Conservation (phyloP, 208 protist species). For the Paratrypanosoma confusum region DNA sequence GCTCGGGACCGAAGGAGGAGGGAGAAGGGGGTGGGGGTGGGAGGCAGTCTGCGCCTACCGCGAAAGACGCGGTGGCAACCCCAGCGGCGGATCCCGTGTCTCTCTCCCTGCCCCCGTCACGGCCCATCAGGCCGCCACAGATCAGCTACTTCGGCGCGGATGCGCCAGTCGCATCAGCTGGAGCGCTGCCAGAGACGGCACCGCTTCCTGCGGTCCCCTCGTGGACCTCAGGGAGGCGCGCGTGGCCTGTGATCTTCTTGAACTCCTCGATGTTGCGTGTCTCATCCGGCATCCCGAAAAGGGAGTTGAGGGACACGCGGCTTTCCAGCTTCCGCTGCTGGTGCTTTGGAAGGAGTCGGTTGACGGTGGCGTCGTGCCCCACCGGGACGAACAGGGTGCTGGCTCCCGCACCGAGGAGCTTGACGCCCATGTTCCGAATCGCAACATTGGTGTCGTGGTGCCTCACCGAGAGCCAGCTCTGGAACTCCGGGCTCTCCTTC, state of each 20-base stretch:
- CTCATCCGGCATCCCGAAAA: slow-evolving; percentile 75
- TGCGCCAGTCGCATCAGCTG: no score
- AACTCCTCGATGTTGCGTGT: slow-evolving; percentile 68
- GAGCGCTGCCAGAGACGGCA: no score
- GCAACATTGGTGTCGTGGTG: slow-evolving; percentile 65
- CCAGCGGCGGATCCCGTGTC: no score
- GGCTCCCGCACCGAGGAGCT: slow-evolving; percentile 71
- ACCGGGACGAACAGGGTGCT: slow-evolving; percentile 73
- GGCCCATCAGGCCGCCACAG: no score
- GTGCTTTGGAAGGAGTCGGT: slow-evolving; percentile 64
- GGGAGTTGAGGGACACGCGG: slow-evolving; percentile 59
- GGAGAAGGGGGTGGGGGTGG: no score
- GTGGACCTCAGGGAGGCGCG: slow-evolving; percentile 18
- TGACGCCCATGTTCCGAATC: slow-evolving; percentile 72
- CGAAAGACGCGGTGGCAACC: no score
- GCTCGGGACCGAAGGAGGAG: no score
- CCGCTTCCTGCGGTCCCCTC: no score
- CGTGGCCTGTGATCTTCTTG: slow-evolving; percentile 52
- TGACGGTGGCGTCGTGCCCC: slow-evolving; percentile 72
- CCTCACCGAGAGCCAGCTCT: slow-evolving; percentile 76
- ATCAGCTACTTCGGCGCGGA: no score
- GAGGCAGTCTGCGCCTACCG: no score
- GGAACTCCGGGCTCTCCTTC: slow-evolving; percentile 78
- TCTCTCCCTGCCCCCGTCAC: no score
- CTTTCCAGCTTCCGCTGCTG: slow-evolving; percentile 74